These are phyloP conservation scores for Ormosia semicastrata DNA, from an alignment of 306 rosid genomes.

Conservation along the genomic window DNA sequence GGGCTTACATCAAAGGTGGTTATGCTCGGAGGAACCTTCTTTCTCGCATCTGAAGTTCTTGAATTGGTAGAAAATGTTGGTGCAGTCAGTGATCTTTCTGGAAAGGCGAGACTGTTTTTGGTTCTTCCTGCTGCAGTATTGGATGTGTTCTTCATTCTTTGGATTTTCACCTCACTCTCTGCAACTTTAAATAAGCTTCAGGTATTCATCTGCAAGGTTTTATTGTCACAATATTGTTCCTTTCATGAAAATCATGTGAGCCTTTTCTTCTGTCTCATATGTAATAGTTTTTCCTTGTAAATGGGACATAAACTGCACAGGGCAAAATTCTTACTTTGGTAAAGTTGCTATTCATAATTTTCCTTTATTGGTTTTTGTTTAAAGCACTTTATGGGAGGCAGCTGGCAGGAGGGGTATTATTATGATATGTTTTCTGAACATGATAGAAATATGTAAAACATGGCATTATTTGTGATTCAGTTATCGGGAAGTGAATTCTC, in stretches of 20 bases:
- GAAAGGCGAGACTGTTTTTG: conserved; percentile 89
- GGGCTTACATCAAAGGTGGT: conserved; percentile 91
- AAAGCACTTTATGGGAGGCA: background rate
- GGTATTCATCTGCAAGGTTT: conserved; percentile 49
- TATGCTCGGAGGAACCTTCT: conserved; percentile 91
- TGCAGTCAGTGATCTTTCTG: conserved; percentile 91
- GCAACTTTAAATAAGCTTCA: conserved; percentile 97
- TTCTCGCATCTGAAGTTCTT: conserved; percentile 88
- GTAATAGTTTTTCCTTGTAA: background rate
- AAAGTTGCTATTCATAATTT: background rate
- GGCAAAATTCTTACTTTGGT: background rate
- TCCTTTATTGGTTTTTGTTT: background rate
- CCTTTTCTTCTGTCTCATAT: background rate
- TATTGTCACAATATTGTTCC: conserved; percentile 3
- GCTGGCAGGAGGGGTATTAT: background rate
- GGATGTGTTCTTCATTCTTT: conserved; percentile 96
- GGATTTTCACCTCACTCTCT: conserved; percentile 93
- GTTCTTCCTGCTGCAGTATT: conserved; percentile 89
- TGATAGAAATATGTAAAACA: background rate
- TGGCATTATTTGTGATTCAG: background rate
- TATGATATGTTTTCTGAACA: background rate
- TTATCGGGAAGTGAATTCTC: background rate
- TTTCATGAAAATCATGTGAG: conserved; percentile 6
- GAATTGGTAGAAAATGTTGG: conserved; percentile 96
- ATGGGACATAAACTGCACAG: background rate